phyloP scores from a whole-genome alignment of 148 eudicot genomes.

The Fagopyrum tataricum region DNA sequence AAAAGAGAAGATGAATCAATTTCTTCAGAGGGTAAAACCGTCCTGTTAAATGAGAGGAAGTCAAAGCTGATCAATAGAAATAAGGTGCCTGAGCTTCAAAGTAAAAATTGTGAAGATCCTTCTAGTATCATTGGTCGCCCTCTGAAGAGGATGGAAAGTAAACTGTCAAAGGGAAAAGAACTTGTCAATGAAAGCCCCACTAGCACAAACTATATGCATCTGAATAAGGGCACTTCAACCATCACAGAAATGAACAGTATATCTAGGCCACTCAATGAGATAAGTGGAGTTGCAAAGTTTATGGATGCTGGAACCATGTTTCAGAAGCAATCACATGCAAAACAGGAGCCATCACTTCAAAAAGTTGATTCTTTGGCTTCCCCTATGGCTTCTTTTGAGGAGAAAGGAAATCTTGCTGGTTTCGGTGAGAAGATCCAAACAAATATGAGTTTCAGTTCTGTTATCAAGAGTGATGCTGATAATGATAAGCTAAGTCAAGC shows the following conservation, averaged over 20 bases:
- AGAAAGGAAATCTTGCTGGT: not conserved
- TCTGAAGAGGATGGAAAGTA: constrained; percentile 20
- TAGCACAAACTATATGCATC: constrained; percentile 10
- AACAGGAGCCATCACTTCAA: constrained; percentile 15
- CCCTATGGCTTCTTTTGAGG: not conserved
- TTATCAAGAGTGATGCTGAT: not conserved
- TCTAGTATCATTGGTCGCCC: constrained; percentile 12
- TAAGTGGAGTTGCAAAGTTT: constrained; percentile 16
- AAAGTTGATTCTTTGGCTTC: constrained; percentile 5
- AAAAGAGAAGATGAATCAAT: constrained; percentile 8
- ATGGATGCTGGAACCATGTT: constrained; percentile 13
- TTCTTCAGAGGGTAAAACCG: constrained; percentile 17
- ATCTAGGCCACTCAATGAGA: constrained; percentile 18
- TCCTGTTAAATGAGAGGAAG: constrained; percentile 19
- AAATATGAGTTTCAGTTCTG: not conserved
- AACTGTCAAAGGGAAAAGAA: constrained; percentile 11
- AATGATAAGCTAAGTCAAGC: not conserved
- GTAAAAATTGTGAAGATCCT: constrained; percentile 18
- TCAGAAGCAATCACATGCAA: constrained; percentile 15
- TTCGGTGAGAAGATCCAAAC: not conserved
- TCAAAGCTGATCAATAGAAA: constrained; percentile 15
- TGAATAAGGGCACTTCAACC: constrained; percentile 14
- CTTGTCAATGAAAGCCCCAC: constrained; percentile 10
- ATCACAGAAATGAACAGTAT: constrained; percentile 4
- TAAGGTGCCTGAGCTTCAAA: constrained; percentile 16